These are phyloP conservation scores for Dioscorea zingiberensis DNA, from an alignment of 106 monocot species.

Conservation along the genomic window DNA sequence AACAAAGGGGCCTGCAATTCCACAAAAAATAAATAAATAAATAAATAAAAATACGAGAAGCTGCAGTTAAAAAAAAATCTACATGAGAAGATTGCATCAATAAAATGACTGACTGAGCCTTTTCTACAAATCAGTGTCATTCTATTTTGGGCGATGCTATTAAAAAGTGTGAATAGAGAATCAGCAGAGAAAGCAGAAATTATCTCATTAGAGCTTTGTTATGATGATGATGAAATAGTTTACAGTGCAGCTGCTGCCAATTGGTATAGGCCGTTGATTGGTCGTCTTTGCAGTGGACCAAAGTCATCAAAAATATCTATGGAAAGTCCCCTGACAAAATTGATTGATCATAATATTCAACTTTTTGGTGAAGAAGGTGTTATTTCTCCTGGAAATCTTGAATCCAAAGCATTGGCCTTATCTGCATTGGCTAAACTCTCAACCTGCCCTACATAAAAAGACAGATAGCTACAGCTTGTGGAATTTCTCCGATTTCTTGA, in stretches of 20 bases:
- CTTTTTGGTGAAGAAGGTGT: conserved; percentile 16
- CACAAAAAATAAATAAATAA: no score
- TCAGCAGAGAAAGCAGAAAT: conserved; percentile 14
- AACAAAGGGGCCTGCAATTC: no score
- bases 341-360: conserved; percentile 14
- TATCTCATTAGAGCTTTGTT: conserved; percentile 14
- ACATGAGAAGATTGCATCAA: no score
- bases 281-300: conserved; percentile 7
- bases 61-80: no score
- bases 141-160: conserved; percentile 9
- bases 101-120: no score
- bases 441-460: conserved; percentile 2
- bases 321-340: conserved; percentile 6
- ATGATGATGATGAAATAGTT: conserved; percentile 11
- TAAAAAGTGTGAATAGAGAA: conserved; percentile 1
- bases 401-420: conserved; percentile 15
- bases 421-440: conserved; percentile 13
- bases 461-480: conserved; percentile 3
- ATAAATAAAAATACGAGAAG: no score
- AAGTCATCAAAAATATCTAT: conserved; percentile 13
- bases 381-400: conserved; percentile 10
- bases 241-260: conserved; percentile 6
- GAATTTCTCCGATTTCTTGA: conserved; percentile 8
- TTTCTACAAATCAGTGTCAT: conserved; percentile 1
- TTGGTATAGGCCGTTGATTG: conserved; percentile 21